Evolutionary conservation across 2,329 filamentous ascomycete genomes (phyloP).

Genomic region (Microcyclospora pomicola): DNA sequence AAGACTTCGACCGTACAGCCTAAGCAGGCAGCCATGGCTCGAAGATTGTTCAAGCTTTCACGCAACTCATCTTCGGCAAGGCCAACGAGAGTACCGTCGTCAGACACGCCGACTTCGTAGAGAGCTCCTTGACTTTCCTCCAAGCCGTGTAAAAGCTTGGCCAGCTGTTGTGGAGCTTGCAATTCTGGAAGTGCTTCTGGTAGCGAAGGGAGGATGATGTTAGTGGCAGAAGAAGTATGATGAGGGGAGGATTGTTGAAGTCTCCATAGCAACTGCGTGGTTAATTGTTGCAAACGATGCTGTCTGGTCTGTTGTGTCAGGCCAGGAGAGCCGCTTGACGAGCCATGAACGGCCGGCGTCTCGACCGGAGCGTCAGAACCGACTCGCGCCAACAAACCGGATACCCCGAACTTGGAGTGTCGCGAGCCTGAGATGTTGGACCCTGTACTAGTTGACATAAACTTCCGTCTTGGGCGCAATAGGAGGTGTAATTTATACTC

Average conservation of each 20-base stretch:
- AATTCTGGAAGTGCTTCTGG: conserved; percentile 53
- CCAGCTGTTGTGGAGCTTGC: conserved; percentile 38
- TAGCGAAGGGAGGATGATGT: conserved; percentile 60
- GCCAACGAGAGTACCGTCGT: conserved; percentile 83
- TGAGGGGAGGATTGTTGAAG: conserved; percentile 89
- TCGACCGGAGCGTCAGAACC: conserved; percentile 1
- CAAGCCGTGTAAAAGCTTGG: conserved; percentile 53
- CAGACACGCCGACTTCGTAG: conserved; percentile 92
- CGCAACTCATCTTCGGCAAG: conserved; percentile 82
- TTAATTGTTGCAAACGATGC: conserved; percentile 75
- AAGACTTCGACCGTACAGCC: conserved; percentile 75
- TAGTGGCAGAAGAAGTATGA: conserved; percentile 64
- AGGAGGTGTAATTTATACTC: conserved; percentile 95
- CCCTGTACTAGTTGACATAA: conserved; percentile 53
- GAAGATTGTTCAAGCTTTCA: conserved; percentile 73
- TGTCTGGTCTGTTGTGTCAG: conserved; percentile 59
- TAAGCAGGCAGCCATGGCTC: conserved; percentile 82
- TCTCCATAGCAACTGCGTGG: conserved; percentile 88
- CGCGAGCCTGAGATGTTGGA: conserved; percentile 49
- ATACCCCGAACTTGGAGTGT: conserved; percentile 34
- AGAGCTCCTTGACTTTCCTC: conserved; percentile 87
- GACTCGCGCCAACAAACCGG: conserved; percentile 8
- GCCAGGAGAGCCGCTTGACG: conserved; percentile 9
- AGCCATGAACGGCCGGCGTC: conserved; percentile 8
- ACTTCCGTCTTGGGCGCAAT: conserved; percentile 61